These are phyloP conservation scores for Solanum raphanifolium DNA, from an alignment of 257 asterid genomes.

Conservation along the genomic window DNA sequence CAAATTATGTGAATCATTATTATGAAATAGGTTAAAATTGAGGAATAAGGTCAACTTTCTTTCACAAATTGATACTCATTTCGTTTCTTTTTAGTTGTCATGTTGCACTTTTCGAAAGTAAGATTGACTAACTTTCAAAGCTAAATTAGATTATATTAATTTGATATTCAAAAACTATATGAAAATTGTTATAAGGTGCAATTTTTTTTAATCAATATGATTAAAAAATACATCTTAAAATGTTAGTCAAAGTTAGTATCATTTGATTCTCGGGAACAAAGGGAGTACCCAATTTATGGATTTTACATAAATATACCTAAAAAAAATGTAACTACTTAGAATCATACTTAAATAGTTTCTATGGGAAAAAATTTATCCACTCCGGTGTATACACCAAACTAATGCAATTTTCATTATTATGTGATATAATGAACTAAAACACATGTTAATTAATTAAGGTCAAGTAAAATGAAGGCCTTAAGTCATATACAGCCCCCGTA, in stretches of 20 bases:
- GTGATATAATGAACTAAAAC: no score
- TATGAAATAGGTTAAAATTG: not conserved
- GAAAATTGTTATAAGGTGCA: rapidly evolving
- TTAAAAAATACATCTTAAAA: not conserved
- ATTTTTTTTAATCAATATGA: not conserved
- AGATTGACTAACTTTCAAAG: no score
- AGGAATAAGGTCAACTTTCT: not conserved
- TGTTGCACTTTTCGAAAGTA: no score
- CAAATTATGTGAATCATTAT: not conserved
- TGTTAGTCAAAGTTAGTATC: not conserved
- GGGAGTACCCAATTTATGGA: not conserved
- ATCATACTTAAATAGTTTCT: not conserved
- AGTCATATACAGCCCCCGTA: no score
- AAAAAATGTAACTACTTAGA: no score
- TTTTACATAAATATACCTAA: no score
- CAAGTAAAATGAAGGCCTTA: no score
- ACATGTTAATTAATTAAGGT: no score
- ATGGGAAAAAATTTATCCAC: no score
- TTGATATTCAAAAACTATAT: not conserved
- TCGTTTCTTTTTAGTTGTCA: rapidly evolving
- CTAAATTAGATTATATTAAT: no score
- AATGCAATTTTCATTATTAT: no score
- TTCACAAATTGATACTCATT: not conserved
- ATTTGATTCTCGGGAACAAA: rapidly evolving
- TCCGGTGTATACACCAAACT: no score